phyloP scores from a whole-genome alignment of 1,139 yeast species.

The Tardiomyces depauwii region DNA sequence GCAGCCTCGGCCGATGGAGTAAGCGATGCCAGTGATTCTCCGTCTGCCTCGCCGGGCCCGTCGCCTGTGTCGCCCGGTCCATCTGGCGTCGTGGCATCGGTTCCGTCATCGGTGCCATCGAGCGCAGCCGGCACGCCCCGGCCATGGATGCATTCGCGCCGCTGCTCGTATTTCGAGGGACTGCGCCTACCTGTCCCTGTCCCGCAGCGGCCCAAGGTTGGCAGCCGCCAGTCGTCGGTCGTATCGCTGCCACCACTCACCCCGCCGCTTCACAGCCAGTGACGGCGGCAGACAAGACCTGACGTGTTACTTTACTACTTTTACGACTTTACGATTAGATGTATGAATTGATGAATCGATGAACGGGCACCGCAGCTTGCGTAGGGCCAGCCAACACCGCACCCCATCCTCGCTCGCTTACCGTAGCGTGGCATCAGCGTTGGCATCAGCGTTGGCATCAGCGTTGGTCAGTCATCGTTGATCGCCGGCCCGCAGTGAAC shows the following conservation, averaged over 20 bases:
- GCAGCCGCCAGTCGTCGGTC: not conserved
- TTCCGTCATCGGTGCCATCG: not conserved
- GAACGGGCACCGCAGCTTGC: too few species aligned
- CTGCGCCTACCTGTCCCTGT: slow-evolving; percentile 15
- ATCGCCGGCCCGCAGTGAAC: too few species aligned
- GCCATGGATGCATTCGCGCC: not conserved
- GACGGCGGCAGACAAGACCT: too few species aligned
- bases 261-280: not conserved
- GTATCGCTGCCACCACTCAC: not conserved
- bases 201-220: slow-evolving; percentile 6
- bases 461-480: too few species aligned
- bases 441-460: too few species aligned
- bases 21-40: not conserved
- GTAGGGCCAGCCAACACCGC: too few species aligned
- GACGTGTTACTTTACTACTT: not conserved
- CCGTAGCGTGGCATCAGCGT: too few species aligned
- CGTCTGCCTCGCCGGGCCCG: not conserved
- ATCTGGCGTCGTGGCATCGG: not conserved
- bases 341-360: not conserved
- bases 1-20: not conserved
- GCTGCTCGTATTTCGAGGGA: slow-evolving; percentile 12
- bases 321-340: not conserved
- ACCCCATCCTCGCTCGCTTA: too few species aligned
- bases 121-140: not conserved
- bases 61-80: not conserved